phyloP scores from a whole-genome alignment of 1,284 basidiomycete species.

The Sporisorium exsertum region DNA sequence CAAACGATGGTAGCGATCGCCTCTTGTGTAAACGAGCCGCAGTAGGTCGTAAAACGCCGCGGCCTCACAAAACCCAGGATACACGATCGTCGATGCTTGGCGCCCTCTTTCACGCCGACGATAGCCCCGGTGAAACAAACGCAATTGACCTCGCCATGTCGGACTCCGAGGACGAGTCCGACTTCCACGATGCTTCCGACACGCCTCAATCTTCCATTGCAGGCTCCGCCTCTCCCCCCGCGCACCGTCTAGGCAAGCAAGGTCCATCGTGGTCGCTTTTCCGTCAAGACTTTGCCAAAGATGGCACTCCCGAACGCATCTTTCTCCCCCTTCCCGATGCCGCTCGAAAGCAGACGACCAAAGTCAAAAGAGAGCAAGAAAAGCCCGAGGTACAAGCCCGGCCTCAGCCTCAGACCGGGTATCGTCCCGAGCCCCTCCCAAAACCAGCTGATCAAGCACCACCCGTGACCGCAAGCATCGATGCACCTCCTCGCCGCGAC shows the following conservation, averaged over 20 bases:
- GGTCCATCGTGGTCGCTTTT: constrained; percentile 13
- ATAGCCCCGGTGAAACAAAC: not conserved
- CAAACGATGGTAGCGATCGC: not conserved
- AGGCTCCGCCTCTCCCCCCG: not conserved
- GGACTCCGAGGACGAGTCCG: constrained; percentile 14
- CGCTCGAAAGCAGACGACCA: not conserved
- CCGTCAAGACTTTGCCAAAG: not conserved
- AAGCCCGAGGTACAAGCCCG: not conserved
- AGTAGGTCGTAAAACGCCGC: not conserved
- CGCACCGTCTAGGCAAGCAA: not conserved
- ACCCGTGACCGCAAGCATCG: not conserved
- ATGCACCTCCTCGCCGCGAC: no score
- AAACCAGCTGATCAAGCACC: not conserved
- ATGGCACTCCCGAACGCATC: constrained; percentile 2
- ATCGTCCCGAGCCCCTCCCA: no score
- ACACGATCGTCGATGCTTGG: not conserved
- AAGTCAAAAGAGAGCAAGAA: not conserved
- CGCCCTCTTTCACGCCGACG: constrained; percentile 5
- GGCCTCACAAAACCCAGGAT: not conserved
- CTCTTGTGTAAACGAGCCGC: not conserved
- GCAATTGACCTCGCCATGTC: constrained; percentile 12
- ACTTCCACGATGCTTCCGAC: constrained; percentile 13
- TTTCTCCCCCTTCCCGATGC: constrained; percentile 12
- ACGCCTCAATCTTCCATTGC: constrained; percentile 15
- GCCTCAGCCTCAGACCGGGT: not conserved